phyloP scores from a whole-genome alignment of 2,329 filamentous ascomycete genomes.

The Drechmeria coniospora region DNA sequence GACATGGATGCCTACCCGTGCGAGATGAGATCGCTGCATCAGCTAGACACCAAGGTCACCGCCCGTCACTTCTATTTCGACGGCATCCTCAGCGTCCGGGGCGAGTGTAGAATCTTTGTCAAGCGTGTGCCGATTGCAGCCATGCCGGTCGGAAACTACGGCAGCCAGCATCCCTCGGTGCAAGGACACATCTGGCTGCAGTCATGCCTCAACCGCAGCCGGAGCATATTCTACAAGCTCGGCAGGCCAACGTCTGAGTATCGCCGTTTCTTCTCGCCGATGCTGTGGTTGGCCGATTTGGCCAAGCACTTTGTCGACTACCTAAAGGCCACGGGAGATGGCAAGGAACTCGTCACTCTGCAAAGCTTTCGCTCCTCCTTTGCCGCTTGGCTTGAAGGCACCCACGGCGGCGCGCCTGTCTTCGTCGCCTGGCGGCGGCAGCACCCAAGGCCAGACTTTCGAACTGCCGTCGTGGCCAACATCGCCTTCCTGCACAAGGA shows the following conservation, averaged over 20 bases:
- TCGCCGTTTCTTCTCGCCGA: constrained; percentile 41
- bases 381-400: constrained; percentile 32
- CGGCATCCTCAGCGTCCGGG: constrained; percentile 38
- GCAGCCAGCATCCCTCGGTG: constrained; percentile 28
- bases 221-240: constrained; percentile 48
- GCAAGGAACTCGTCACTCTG: constrained; percentile 27
- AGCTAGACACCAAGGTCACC: constrained; percentile 24
- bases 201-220: constrained; percentile 27
- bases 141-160: constrained; percentile 54
- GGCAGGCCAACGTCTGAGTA: constrained; percentile 43
- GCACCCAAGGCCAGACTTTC: constrained; percentile 41
- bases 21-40: constrained; percentile 41
- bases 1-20: constrained; percentile 17
- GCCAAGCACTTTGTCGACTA: constrained; percentile 61
- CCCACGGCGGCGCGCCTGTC: constrained; percentile 22
- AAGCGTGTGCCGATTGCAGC: constrained; percentile 37
- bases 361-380: constrained; percentile 44
- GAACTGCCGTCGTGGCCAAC: constrained; percentile 43
- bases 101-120: constrained; percentile 31
- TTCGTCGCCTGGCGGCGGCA: constrained; percentile 41
- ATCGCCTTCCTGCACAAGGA: constrained; percentile 52
- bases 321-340: constrained; percentile 22
- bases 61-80: constrained; percentile 38
- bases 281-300: constrained; percentile 56
- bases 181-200: constrained; percentile 47